These are phyloP conservation scores for Apiospora phragmitis DNA, from an alignment of 2,329 filamentous ascomycete genomes.

Conservation along the genomic window DNA sequence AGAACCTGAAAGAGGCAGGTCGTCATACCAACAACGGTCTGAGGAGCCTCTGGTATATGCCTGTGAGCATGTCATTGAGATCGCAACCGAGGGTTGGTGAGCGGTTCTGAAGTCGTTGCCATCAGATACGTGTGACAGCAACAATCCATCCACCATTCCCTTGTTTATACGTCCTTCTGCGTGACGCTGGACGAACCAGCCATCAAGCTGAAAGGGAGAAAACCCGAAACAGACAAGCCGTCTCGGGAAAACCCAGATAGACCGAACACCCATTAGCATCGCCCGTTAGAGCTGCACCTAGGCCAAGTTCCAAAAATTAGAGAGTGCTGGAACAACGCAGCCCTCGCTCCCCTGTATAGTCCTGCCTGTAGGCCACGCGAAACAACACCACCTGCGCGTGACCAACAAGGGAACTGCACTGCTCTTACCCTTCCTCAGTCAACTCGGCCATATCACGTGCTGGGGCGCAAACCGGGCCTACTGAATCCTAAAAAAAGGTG, in stretches of 20 bases:
- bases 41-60: neutral
- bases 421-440: neutral
- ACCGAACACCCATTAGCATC: neutral
- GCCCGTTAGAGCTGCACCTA: constrained; percentile 1
- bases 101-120: neutral
- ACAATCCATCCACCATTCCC: too few species aligned
- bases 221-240: neutral
- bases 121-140: neutral
- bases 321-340: constrained; percentile 1
- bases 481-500: neutral
- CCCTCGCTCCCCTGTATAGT: neutral
- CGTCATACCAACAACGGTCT: neutral
- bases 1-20: neutral
- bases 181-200: constrained; percentile 1
- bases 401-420: neutral
- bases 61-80: neutral
- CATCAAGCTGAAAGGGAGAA: neutral
- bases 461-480: neutral
- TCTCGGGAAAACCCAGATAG: constrained; percentile 1
- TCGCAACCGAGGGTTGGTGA: neutral
- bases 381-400: neutral
- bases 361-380: neutral
- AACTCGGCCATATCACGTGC: neutral
- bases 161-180: neutral
- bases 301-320: neutral